Evolutionary conservation across 352 stramenopile species (phyloP).

Genomic region (Phytopythium boreale): DNA sequence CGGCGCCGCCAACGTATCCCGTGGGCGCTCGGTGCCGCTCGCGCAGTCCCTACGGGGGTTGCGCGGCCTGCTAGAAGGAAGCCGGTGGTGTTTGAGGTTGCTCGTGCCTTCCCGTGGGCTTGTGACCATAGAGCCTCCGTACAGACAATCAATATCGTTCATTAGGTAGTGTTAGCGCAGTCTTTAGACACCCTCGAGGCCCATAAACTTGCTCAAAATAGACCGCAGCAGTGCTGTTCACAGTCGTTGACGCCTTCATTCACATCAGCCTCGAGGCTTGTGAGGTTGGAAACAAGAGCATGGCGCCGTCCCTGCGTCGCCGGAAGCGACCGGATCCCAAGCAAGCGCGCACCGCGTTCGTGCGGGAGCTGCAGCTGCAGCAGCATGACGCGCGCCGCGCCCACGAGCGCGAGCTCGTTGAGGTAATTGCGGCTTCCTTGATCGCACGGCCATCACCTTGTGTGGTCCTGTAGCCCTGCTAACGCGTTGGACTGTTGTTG

Average conservation of each 20-base stretch:
- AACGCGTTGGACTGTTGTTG: neutral
- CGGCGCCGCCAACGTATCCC: constrained; percentile 9
- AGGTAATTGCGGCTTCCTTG: constrained; percentile 19
- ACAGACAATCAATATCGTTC: constrained; percentile 25
- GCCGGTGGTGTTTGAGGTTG: constrained; percentile 76
- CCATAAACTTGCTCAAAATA: neutral
- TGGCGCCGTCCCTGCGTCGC: constrained; percentile 6
- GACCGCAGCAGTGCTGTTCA: neutral
- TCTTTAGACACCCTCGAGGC: neutral
- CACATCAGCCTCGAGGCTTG: too few species aligned
- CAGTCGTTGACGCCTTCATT: neutral
- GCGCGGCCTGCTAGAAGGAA: constrained; percentile 46
- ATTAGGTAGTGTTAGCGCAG: neutral
- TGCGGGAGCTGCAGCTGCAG: constrained; percentile 37
- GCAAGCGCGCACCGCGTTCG: constrained; percentile 36
- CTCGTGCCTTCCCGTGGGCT: constrained; percentile 53
- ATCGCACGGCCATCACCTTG: neutral
- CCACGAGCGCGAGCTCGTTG: constrained; percentile 36
- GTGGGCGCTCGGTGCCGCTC: constrained; percentile 4
- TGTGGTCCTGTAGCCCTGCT: neutral
- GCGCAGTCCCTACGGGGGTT: constrained; percentile 23
- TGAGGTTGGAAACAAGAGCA: neutral
- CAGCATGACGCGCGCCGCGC: constrained; percentile 30
- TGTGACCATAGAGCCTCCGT: constrained; percentile 71
- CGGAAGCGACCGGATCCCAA: constrained; percentile 33